Conservation (phyloP, 192 early-diverging fungal genomes). For the Phlyctochytrium arcticum region DNA sequence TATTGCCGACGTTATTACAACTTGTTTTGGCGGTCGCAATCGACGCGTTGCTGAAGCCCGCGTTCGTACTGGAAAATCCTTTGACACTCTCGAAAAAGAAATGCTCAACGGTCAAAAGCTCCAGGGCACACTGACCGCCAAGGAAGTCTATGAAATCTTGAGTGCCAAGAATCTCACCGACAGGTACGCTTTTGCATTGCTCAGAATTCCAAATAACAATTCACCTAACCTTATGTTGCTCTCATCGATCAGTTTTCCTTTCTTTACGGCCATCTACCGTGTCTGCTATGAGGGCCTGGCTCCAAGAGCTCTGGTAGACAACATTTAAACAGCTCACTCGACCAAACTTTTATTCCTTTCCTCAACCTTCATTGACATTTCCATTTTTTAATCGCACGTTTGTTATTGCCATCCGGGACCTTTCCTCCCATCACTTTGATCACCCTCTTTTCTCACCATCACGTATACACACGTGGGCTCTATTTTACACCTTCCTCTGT, state of each 20-base stretch:
- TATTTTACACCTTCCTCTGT: too few species aligned
- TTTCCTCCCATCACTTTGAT: too few species aligned
- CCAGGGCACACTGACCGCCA: slow-evolving; percentile 88
- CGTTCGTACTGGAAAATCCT: slow-evolving; percentile 86
- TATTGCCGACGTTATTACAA: slow-evolving; percentile 91
- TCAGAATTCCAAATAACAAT: not conserved
- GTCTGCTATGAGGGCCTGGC: slow-evolving; percentile 79
- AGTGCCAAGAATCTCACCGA: slow-evolving; percentile 52
- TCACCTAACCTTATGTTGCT: not conserved
- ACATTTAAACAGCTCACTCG: slow-evolving; percentile 11
- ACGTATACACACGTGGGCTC: too few species aligned
- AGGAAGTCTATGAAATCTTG: slow-evolving; percentile 82
- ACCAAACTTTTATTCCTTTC: too few species aligned
- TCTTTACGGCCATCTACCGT: slow-evolving; percentile 90
- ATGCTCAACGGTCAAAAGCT: slow-evolving; percentile 96
- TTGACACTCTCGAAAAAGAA: slow-evolving; percentile 86
- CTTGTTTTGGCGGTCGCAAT: slow-evolving; percentile 96
- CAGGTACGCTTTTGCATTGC: slow-evolving; percentile 36
- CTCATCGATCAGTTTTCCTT: slow-evolving; percentile 59
- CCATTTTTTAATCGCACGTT: too few species aligned
- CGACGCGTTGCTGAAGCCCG: slow-evolving; percentile 82
- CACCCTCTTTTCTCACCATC: too few species aligned
- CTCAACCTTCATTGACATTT: too few species aligned
- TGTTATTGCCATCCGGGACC: too few species aligned
- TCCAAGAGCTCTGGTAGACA: slow-evolving; percentile 65